Evolutionary conservation across 1,139 yeast species (phyloP).

Genomic region (Diutina neorugosa): DNA sequence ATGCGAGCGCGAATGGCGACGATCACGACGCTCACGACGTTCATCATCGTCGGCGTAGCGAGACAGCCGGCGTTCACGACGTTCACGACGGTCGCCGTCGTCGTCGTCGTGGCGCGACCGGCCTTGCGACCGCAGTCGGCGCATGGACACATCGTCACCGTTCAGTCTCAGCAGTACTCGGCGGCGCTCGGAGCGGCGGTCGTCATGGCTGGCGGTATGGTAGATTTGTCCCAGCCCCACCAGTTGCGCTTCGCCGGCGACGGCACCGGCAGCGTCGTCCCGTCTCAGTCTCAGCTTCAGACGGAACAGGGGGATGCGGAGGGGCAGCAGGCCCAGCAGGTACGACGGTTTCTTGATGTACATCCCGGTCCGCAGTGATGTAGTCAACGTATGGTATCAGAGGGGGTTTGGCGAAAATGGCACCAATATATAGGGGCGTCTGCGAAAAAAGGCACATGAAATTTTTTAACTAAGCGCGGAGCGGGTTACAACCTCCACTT

Average conservation of each 20-base stretch:
- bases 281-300: slow-evolving; percentile 1
- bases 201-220: slow-evolving; percentile 1
- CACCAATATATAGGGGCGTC: neutral
- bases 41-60: neutral
- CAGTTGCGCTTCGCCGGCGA: neutral
- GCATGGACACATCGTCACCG: neutral
- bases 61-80: neutral
- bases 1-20: neutral
- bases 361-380: neutral
- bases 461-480: neutral
- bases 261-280: neutral
- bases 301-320: slow-evolving; percentile 3
- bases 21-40: neutral
- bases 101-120: neutral
- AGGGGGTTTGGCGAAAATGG: neutral
- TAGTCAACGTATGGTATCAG: neutral
- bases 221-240: neutral
- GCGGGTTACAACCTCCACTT: neutral
- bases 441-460: neutral
- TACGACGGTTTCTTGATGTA: slow-evolving; percentile 2
- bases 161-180: neutral
- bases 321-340: neutral
- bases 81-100: neutral
- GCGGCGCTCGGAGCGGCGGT: slow-evolving; percentile 1
- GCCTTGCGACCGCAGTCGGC: slow-evolving; percentile 1